Evolutionary conservation across 2,329 filamentous ascomycete species (phyloP).

Genomic region (Rhynchosporium agropyri): DNA sequence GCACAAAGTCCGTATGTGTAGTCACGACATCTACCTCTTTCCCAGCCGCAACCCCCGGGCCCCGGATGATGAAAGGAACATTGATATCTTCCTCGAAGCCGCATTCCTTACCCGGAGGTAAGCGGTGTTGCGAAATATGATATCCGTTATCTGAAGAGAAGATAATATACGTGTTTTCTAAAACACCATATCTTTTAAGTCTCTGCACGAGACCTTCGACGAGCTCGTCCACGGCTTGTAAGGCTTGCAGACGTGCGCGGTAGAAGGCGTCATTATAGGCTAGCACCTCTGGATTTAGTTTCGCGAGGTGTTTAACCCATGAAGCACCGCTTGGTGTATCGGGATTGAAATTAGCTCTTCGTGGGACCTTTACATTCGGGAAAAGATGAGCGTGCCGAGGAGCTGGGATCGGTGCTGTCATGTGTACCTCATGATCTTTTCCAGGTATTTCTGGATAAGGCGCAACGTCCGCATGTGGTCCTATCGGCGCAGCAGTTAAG

Average conservation of each 20-base stretch:
- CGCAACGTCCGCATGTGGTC: constrained; percentile 61
- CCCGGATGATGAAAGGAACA: constrained; percentile 58
- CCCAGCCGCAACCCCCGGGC: constrained; percentile 55
- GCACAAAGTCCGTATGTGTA: constrained; percentile 56
- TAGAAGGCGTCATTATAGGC: constrained; percentile 56
- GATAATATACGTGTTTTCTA: constrained; percentile 59
- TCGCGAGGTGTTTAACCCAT: constrained; percentile 50
- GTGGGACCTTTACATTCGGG: constrained; percentile 58
- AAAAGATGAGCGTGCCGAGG: constrained; percentile 66
- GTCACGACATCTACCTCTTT: constrained; percentile 48
- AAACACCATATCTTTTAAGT: constrained; percentile 45
- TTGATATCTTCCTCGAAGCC: constrained; percentile 55
- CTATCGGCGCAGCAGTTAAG: constrained; percentile 65
- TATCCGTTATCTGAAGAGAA: constrained; percentile 60
- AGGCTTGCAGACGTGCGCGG: constrained; percentile 52
- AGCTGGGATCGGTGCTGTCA: constrained; percentile 58
- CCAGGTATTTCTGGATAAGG: constrained; percentile 11
- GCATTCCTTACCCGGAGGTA: constrained; percentile 54
- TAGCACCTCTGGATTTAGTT: constrained; percentile 47
- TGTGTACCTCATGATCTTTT: constrained; percentile 28
- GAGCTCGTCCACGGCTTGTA: constrained; percentile 59
- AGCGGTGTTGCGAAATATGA: constrained; percentile 55
- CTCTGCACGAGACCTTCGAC: constrained; percentile 51
- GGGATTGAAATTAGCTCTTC: constrained; percentile 68
- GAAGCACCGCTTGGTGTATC: constrained; percentile 52